Percentiles rank a stretch among this genome's conserved stretches.
Conservation (phyloP, 495 filamentous ascomycete species). For the Sphaerosporella brunnea region DNA sequence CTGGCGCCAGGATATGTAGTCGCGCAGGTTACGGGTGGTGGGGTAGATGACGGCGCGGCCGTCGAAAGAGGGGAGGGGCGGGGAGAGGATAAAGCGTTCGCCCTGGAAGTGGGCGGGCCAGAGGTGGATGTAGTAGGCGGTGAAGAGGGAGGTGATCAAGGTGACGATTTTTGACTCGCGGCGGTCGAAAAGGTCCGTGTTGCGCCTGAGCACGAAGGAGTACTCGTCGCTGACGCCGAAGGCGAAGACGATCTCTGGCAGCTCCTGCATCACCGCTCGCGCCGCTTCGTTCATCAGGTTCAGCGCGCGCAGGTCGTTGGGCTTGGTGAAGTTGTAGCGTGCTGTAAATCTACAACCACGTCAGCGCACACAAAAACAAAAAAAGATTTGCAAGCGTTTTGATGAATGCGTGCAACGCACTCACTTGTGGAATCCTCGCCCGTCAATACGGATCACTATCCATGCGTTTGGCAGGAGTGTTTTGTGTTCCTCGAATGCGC, state of each 20-base stretch:
- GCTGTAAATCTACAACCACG: too few relatives aligned
- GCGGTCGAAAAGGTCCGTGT: slow-evolving; percentile 65
- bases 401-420: too few relatives aligned
- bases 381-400: too few relatives aligned
- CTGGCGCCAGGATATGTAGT: slow-evolving; percentile 95
- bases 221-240: slow-evolving; percentile 93
- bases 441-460: slow-evolving; percentile 85
- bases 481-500: slow-evolving; percentile 60
- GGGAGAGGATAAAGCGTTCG: slow-evolving; percentile 48
- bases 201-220: slow-evolving; percentile 67
- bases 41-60: slow-evolving; percentile 82
- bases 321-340: slow-evolving; percentile 73
- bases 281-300: slow-evolving; percentile 92
- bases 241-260: slow-evolving; percentile 68
- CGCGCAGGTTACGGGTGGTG: slow-evolving; percentile 53
- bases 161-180: slow-evolving; percentile 74
- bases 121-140: slow-evolving; percentile 68
- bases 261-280: slow-evolving; percentile 58
- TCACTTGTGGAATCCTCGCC: slow-evolving; percentile 82
- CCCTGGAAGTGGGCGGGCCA: slow-evolving; percentile 62
- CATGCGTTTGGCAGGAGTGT: slow-evolving; percentile 72
- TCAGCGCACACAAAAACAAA: too few relatives aligned
- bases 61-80: slow-evolving; percentile 76
- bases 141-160: slow-evolving; percentile 81
- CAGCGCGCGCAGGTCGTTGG: slow-evolving; percentile 74